Evolutionary conservation across 441 rosid genomes (phyloP).

Genomic region (Gossypium lobatum): DNA sequence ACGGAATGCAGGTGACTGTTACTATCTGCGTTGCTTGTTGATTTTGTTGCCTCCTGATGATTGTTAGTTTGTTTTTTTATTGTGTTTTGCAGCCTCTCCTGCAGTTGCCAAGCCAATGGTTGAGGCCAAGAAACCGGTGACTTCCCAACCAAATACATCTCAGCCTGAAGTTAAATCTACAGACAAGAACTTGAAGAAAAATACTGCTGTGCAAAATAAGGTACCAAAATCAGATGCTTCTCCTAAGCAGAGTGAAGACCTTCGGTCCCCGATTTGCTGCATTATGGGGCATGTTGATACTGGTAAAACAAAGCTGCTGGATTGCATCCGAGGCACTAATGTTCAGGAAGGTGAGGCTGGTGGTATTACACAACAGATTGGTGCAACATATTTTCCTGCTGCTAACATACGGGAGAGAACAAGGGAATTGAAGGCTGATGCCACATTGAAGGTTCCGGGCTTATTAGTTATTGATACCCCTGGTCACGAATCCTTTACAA

Average conservation of each 20-base stretch:
- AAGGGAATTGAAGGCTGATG: conserved; percentile 91
- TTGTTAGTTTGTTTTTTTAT: not conserved
- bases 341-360: conserved; percentile 99
- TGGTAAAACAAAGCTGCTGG: conserved; percentile 93
- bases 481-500: conserved; percentile 90
- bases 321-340: conserved; percentile 92
- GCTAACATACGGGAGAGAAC: conserved; percentile 93
- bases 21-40: conserved; percentile 9
- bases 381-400: conserved; percentile 95
- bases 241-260: conserved; percentile 46
- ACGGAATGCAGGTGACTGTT: conserved; percentile 36
- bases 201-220: conserved; percentile 31
- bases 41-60: not conserved
- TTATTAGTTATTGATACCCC: conserved; percentile 96
- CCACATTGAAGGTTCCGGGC: conserved; percentile 90
- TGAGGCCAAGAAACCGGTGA: conserved; percentile 25
- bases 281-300: conserved; percentile 99
- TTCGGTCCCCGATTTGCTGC: conserved; percentile 96
- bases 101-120: conserved; percentile 18
- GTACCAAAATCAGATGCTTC: conserved; percentile 25
- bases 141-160: conserved; percentile 28
- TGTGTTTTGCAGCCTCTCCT: conserved; percentile 24
- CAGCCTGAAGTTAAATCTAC: conserved; percentile 34
- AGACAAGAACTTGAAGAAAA: conserved; percentile 34
- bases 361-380: conserved; percentile 96